Percentiles rank a stretch among this genome's conserved stretches.
phyloP scores from a whole-genome alignment of 2,329 filamentous ascomycete species.

The Zymoseptoria ardabiliae region DNA sequence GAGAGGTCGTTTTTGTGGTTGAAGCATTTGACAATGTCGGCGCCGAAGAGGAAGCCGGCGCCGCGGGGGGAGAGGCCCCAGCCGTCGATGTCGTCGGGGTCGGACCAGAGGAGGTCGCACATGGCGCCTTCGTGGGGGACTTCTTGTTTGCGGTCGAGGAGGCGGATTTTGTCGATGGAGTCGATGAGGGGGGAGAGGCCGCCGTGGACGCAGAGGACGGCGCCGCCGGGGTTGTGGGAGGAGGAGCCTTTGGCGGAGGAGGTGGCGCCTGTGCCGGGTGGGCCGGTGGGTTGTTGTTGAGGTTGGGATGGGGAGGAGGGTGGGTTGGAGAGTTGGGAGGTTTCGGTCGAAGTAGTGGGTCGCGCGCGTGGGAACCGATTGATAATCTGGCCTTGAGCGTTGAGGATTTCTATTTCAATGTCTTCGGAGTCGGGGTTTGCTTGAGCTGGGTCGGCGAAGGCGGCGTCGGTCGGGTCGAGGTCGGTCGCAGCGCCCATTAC shows the following conservation, averaged over 20 bases:
- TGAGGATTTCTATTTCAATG: conserved; percentile 87
- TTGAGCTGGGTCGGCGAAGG: conserved; percentile 42
- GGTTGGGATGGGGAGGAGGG: conserved; percentile 34
- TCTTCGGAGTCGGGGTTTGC: conserved; percentile 56
- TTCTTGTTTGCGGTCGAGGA: conserved; percentile 94
- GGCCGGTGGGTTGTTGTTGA: conserved; percentile 44
- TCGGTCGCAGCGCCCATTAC: conserved; percentile 73
- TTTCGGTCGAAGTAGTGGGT: conserved; percentile 10
- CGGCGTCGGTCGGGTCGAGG: conserved; percentile 54
- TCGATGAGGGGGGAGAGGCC: conserved; percentile 87
- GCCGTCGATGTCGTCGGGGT: conserved; percentile 94
- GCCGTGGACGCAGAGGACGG: conserved; percentile 91
- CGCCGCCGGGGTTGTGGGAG: conserved; percentile 64
- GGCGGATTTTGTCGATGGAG: conserved; percentile 86
- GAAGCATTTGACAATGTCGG: conserved; percentile 91
- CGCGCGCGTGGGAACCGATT: conserved; percentile 56
- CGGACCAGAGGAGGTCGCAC: conserved; percentile 97
- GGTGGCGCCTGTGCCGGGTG: conserved; percentile 73
- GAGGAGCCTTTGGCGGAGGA: conserved; percentile 52
- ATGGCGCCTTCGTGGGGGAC: conserved; percentile 97
- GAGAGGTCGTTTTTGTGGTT: conserved; percentile 91
- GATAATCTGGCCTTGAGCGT: conserved; percentile 72
- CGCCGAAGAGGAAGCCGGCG: conserved; percentile 90
- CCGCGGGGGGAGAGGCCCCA: conserved; percentile 93
- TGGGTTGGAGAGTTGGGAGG: conserved; percentile 21